Evolutionary conservation across 345 rosid species (phyloP).

Genomic region (Syzygium aqueum): DNA sequence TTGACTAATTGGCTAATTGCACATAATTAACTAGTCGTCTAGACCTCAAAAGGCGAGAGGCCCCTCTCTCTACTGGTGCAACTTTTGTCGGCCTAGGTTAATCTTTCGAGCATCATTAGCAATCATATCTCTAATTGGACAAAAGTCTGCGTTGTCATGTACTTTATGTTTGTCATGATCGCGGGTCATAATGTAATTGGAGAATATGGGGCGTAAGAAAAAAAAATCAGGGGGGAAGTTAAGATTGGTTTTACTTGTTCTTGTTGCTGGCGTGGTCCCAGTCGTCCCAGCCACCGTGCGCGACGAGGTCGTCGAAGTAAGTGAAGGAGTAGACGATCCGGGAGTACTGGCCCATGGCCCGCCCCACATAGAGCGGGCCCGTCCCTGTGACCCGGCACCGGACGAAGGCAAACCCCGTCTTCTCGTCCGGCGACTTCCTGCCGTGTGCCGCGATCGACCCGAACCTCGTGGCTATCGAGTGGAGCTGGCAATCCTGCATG

Average conservation of each 20-base stretch:
- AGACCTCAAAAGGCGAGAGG: background rate
- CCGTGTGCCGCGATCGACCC: slow-evolving; percentile 94
- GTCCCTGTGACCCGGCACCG: slow-evolving; percentile 74
- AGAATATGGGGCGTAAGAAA: background rate
- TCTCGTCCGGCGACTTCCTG: slow-evolving; percentile 71
- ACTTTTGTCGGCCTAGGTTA: background rate
- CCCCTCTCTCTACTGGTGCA: background rate
- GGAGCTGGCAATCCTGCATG: slow-evolving; percentile 82
- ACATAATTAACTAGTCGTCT: background rate
- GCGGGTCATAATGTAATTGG: background rate
- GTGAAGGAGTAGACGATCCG: slow-evolving; percentile 84
- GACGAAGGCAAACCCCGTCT: slow-evolving; percentile 81
- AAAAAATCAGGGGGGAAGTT: background rate
- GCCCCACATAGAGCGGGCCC: slow-evolving; percentile 77
- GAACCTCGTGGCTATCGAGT: slow-evolving; percentile 82
- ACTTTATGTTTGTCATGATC: background rate
- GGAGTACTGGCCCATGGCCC: slow-evolving; percentile 97
- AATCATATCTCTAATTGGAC: background rate
- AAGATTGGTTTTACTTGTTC: slow-evolving; percentile 42
- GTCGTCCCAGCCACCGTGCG: slow-evolving; percentile 97
- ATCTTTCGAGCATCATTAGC: background rate
- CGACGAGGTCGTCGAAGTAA: slow-evolving; percentile 76
- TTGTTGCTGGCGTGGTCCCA: slow-evolving; percentile 91
- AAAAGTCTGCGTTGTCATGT: background rate
- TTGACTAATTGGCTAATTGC: background rate